Evolutionary conservation across 108 stramenopile species (phyloP).

Genomic region (Skeletonema tropicum): DNA sequence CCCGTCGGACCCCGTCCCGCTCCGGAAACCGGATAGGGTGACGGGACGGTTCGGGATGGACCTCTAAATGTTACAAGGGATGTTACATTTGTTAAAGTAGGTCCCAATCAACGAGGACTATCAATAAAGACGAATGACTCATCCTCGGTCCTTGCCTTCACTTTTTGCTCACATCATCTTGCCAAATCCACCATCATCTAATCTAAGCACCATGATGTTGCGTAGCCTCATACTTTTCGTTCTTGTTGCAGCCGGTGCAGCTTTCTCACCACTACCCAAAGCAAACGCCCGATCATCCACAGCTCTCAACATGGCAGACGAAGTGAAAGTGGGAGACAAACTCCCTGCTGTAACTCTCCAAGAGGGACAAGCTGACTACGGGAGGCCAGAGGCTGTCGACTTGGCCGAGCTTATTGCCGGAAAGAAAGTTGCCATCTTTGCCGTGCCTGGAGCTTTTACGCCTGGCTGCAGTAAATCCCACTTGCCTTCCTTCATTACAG

Average conservation of each 20-base stretch:
- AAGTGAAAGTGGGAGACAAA: conserved; percentile 80
- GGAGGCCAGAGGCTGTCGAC: conserved; percentile 55
- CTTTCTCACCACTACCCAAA: conserved; percentile 34
- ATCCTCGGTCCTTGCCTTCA: not conserved
- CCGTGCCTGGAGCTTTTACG: conserved; percentile 93
- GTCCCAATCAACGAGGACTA: not conserved
- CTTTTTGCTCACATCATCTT: no score
- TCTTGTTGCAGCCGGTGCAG: conserved; percentile 12
- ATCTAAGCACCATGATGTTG: not conserved
- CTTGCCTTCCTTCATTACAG: conserved; percentile 85
- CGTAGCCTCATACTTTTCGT: conserved; percentile 32
- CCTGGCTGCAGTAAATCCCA: conserved; percentile 89
- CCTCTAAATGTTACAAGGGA: no score
- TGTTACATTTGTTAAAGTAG: no score
- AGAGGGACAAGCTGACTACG: conserved; percentile 68
- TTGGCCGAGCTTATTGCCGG: conserved; percentile 70
- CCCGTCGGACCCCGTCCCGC: no score
- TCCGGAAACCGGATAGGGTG: no score
- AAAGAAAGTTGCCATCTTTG: conserved; percentile 89
- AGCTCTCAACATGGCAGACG: conserved; percentile 41
- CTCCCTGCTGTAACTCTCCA: conserved; percentile 65
- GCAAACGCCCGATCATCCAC: conserved; percentile 15
- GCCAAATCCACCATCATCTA: no score
- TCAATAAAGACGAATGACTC: not conserved
- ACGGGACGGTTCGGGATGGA: no score